Percentiles rank a stretch among this genome's conserved stretches.
Evolutionary conservation across 106 monocot genomes (phyloP).

Genomic region (Dendrobium officinale): DNA sequence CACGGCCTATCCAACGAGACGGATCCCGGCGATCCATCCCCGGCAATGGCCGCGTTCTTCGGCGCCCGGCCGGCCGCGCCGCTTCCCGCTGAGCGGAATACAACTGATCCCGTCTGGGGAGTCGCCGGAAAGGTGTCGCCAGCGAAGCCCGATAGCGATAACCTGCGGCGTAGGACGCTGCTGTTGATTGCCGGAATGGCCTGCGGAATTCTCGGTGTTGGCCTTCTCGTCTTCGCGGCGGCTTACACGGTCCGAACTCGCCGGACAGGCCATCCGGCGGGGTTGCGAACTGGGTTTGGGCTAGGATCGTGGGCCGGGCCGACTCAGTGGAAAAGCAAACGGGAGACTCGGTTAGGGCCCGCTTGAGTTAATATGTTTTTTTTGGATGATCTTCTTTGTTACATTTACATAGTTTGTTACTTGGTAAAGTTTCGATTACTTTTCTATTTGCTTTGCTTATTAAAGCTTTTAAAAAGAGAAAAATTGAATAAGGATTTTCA

Average conservation of each 20-base stretch:
- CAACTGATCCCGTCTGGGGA: conserved; percentile 9
- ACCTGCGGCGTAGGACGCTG: neutral
- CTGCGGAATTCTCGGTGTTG: conserved; percentile 11
- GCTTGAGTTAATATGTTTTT: neutral
- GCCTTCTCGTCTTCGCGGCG: conserved; percentile 6
- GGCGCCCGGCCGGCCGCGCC: neutral
- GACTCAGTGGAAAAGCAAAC: neutral
- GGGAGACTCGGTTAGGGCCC: neutral
- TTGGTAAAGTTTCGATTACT: no score
- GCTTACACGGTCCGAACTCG: conserved; percentile 3
- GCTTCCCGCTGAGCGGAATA: neutral
- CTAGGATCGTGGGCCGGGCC: neutral
- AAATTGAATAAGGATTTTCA: no score
- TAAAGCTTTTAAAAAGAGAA: no score
- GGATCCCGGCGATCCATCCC: neutral
- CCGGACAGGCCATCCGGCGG: neutral
- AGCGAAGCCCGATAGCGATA: neutral
- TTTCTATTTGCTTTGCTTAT: no score
- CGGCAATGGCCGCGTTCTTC: conserved; percentile 18
- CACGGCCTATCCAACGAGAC: conserved; percentile 16
- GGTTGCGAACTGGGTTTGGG: neutral
- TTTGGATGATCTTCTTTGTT: no score
- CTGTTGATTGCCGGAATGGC: conserved; percentile 14
- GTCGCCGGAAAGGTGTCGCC: conserved; percentile 2
- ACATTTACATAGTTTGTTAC: no score